Percentiles rank a stretch among this genome's conserved stretches.
These are phyloP conservation scores for Saccharomyces pastorianus DNA, from an alignment of 1,139 yeast genomes.

Conservation along the genomic window DNA sequence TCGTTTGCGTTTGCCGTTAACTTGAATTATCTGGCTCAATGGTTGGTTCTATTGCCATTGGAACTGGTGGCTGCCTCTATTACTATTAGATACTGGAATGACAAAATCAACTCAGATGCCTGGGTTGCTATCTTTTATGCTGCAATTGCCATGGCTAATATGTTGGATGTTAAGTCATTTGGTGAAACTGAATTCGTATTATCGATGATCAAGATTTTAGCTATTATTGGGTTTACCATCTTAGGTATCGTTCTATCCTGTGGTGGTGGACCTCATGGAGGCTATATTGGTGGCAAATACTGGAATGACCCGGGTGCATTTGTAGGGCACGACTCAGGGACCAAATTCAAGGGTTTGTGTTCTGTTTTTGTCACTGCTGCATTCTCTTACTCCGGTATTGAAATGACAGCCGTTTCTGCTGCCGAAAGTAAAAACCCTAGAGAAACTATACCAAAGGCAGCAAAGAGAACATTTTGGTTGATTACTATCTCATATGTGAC, in stretches of 20 bases:
- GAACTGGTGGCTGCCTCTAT: slow-evolving; percentile 68
- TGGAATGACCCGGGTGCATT: slow-evolving; percentile 66
- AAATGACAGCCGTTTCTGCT: slow-evolving; percentile 76
- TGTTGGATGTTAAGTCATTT: slow-evolving; percentile 56
- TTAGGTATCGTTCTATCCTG: slow-evolving; percentile 60
- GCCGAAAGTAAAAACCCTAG: slow-evolving; percentile 72
- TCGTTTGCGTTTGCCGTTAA: slow-evolving; percentile 73
- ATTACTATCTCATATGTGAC: slow-evolving; percentile 58
- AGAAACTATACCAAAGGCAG: slow-evolving; percentile 37
- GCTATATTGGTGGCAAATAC: slow-evolving; percentile 50
- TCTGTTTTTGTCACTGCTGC: slow-evolving; percentile 50
- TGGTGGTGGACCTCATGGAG: slow-evolving; percentile 62
- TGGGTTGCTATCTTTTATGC: slow-evolving; percentile 61
- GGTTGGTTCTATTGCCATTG: slow-evolving; percentile 61
- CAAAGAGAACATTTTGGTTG: slow-evolving; percentile 74
- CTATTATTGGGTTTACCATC: slow-evolving; percentile 58
- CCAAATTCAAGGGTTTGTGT: slow-evolving; percentile 48
- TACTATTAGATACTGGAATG: slow-evolving; percentile 60
- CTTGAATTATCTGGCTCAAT: slow-evolving; percentile 60
- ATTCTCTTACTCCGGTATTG: slow-evolving; percentile 52
- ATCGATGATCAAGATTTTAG: slow-evolving; percentile 52
- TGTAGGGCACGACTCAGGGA: slow-evolving; percentile 39
- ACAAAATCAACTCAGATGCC: slow-evolving; percentile 48
- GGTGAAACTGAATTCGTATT: slow-evolving; percentile 63
- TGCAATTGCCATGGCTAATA: slow-evolving; percentile 46